Evolutionary conservation across 257 asterid species (phyloP), one percentile per base, ranked within the genome.

Genomic region (Rubia yunnanensis): DNA sequence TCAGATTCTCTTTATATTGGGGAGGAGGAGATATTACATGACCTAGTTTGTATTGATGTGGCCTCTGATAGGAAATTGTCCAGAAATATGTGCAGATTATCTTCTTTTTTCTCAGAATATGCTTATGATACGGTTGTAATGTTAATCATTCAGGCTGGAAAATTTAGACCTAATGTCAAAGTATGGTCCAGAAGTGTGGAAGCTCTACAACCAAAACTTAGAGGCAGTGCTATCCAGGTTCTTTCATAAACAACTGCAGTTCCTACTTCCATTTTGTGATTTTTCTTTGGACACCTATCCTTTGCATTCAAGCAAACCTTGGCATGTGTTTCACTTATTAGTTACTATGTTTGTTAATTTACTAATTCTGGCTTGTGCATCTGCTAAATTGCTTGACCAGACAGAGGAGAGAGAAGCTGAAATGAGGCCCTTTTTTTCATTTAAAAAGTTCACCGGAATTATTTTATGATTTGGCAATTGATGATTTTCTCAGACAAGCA

Each of bases 161-260:
- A 94, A 94, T 81, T 87, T 94, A 48, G 99, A 94, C 30, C 75
- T 90, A 73, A 85, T 94, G 95, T 79, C 87, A 34, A 88, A 83
- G 83, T 86, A 90, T 72, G 96, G 99, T 61, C 96, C 97, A 52
- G 99, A 94, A 63, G 85, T 82, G 49, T 94, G 98, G 98, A 94
- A 88, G 85, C 54, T 80, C 77, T 84, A 88, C 78, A 94, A 94
- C 72, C 88, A 84, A 73, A 87, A 75, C 63, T 66, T 90, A 86
- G 98, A 90, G 79, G 95, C 89, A 50, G 79, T 81, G 75, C 71
- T 86, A 62, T 77, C 99, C 71, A 88, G 98, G 99, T 90, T 69
- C 53, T 20, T n/a, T 15, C 32, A 3, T 23, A 10, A 58, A 32
- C 39, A 15, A 24, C 5, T 64, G 38, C 66, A 55, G 2, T 39